phyloP scores from a whole-genome alignment of 2,329 filamentous ascomycete species.

The Diplodia corticola region DNA sequence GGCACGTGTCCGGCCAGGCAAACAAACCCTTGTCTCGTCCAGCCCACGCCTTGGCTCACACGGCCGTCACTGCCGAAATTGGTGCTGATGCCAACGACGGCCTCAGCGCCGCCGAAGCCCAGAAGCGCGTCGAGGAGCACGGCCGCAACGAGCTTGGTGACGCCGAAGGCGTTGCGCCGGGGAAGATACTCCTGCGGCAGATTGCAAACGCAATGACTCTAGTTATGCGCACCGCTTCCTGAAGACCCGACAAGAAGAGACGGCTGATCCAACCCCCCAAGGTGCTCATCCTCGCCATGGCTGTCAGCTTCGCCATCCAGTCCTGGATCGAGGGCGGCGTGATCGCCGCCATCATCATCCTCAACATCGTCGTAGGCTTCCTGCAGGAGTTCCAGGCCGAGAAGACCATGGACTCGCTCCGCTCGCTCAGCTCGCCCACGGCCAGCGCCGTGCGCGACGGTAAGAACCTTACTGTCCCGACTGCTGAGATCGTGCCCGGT shows the following conservation, averaged over 20 bases:
- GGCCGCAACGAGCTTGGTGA: slow-evolving; percentile 72
- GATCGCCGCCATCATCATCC: slow-evolving; percentile 46
- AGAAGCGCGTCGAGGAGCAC: slow-evolving; percentile 59
- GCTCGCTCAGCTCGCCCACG: slow-evolving; percentile 49
- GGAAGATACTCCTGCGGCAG: slow-evolving; percentile 71
- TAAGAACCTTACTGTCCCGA: slow-evolving; percentile 52
- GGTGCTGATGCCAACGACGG: slow-evolving; percentile 67
- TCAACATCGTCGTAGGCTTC: slow-evolving; percentile 50
- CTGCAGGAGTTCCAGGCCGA: slow-evolving; percentile 50
- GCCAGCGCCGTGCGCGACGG: slow-evolving; percentile 55
- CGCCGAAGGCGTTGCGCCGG: slow-evolving; percentile 66
- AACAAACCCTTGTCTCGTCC: slow-evolving; percentile 59
- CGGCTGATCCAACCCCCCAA: slow-evolving; percentile 23
- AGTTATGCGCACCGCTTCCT: slow-evolving; percentile 42
- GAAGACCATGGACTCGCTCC: slow-evolving; percentile 52
- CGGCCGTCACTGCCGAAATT: slow-evolving; percentile 57
- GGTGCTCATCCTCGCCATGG: slow-evolving; percentile 51
- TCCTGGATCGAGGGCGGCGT: slow-evolving; percentile 53
- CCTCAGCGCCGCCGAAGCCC: slow-evolving; percentile 61
- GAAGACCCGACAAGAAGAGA: slow-evolving; percentile 7
- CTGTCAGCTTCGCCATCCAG: slow-evolving; percentile 48
- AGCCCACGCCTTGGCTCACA: slow-evolving; percentile 61
- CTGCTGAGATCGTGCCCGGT: slow-evolving; percentile 63
- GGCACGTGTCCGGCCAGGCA: slow-evolving; percentile 47
- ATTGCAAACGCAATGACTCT: slow-evolving; percentile 77